phyloP scores from a whole-genome alignment of 345 rosid species.

The Aquilaria yunnanensis region DNA sequence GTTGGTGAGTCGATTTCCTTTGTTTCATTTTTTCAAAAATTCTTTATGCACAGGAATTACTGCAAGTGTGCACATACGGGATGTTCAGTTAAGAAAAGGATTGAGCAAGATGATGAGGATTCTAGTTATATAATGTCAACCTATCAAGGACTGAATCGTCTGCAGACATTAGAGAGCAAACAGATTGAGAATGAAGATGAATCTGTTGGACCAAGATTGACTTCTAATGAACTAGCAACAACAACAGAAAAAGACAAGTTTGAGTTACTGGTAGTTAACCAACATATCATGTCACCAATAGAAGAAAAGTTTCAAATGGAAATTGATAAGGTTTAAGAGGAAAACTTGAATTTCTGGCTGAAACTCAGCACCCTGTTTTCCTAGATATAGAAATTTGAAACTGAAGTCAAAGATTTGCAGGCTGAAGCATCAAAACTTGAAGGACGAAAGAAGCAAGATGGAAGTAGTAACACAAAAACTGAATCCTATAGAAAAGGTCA shows the following conservation, averaged over 20 bases:
- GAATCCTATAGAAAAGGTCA: too few relatives aligned
- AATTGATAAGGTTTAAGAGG: conserved; percentile 60
- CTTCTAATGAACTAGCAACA: conserved; percentile 17
- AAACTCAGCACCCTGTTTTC: conserved; percentile 60
- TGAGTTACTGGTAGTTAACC: conserved; percentile 18
- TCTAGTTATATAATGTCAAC: neutral
- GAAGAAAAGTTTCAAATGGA: conserved; percentile 44
- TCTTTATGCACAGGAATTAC: neutral
- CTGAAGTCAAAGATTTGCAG: conserved; percentile 58
- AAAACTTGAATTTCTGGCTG: conserved; percentile 68
- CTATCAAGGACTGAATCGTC: conserved; percentile 28
- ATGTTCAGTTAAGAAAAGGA: neutral
- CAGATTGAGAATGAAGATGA: too few relatives aligned
- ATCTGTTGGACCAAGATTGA: neutral
- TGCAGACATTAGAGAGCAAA: conserved; percentile 29
- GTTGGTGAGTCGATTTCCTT: neutral
- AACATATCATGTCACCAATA: conserved; percentile 22
- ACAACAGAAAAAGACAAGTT: conserved; percentile 21
- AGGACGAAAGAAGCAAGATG: conserved; percentile 45
- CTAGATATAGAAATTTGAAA: conserved; percentile 72
- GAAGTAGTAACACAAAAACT: conserved; percentile 25
- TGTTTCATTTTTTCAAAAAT: neutral
- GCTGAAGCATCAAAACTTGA: conserved; percentile 45
- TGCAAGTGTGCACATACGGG: neutral
- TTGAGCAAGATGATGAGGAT: conserved; percentile 3